Evolutionary conservation across 495 filamentous ascomycete genomes (phyloP).

Genomic region (Cairneyella variabilis): DNA sequence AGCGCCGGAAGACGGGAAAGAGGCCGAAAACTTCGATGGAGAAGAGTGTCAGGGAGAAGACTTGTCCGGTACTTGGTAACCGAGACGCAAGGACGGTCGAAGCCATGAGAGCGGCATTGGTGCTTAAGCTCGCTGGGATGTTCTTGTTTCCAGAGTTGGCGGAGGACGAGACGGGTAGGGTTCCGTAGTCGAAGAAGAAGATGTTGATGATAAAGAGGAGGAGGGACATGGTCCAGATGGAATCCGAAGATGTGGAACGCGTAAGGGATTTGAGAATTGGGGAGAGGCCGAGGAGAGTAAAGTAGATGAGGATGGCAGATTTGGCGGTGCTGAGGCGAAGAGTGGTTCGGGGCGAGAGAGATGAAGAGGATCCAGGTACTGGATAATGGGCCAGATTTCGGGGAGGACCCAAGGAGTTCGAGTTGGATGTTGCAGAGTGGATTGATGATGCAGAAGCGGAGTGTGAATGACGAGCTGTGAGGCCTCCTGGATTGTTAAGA

Average conservation of each 20-base stretch:
- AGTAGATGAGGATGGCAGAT: conserved; percentile 91
- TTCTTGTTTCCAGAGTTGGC: conserved; percentile 52
- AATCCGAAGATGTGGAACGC: conserved; percentile 81
- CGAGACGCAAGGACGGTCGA: conserved; percentile 88
- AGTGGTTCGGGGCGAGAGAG: conserved; percentile 56
- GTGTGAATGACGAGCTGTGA: conserved; percentile 27
- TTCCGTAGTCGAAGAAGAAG: conserved; percentile 94
- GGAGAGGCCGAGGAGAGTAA: conserved; percentile 80
- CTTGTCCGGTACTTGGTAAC: conserved; percentile 83
- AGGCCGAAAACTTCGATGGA: conserved; percentile 95
- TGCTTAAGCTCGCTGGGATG: conserved; percentile 81
- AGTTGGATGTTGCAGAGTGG: conserved; percentile 17
- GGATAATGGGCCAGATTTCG: conserved; percentile 22
- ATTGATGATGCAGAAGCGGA: conserved; percentile 27
- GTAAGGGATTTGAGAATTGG: conserved; percentile 95
- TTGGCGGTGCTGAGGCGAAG: conserved; percentile 63
- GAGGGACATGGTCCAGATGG: conserved; percentile 93
- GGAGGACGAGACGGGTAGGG: conserved; percentile 12
- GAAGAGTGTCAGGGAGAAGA: conserved; percentile 93
- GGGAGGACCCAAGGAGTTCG: conserved; percentile 14
- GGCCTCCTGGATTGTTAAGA: conserved; percentile 26
- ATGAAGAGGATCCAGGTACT: conserved; percentile 16
- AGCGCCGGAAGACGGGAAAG: conserved; percentile 90
- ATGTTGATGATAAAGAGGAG: conserved; percentile 94
- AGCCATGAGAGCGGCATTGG: conserved; percentile 93